phyloP scores from a whole-genome alignment of 176 grass and related monocot species.

The Puccinellia tenuiflora region DNA sequence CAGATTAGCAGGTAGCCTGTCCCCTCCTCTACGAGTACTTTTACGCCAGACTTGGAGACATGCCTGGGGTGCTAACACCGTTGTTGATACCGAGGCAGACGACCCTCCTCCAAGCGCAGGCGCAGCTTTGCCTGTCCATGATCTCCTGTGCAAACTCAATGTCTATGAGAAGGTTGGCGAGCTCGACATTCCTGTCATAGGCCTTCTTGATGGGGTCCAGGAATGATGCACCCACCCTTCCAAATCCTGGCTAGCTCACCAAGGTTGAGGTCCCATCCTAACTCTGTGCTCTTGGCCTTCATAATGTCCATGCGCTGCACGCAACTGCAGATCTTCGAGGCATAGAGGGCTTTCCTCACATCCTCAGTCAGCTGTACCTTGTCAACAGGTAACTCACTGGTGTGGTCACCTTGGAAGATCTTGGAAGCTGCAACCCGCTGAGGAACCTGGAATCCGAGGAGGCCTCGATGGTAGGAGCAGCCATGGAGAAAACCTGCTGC shows the following conservation, averaged over 20 bases:
- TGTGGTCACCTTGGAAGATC: too few relatives aligned
- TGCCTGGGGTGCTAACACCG: too few relatives aligned
- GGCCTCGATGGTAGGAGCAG: too few relatives aligned
- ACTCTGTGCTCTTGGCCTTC: constrained; percentile 67
- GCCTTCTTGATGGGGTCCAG: constrained; percentile 79
- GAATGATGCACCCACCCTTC: constrained; percentile 90
- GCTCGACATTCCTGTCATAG: constrained; percentile 52
- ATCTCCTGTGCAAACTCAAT: constrained; percentile 73
- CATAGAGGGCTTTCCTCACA: too few relatives aligned
- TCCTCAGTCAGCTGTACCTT: too few relatives aligned
- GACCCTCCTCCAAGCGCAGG: too few relatives aligned
- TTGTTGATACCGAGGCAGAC: too few relatives aligned
- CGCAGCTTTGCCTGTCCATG: constrained; percentile 57
- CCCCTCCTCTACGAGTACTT: constrained; percentile 62
- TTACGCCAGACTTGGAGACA: too few relatives aligned
- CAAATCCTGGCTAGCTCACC: constrained; percentile 84
- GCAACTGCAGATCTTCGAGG: constrained; percentile 78
- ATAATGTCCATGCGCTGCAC: constrained; percentile 77
- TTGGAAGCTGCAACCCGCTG: too few relatives aligned
- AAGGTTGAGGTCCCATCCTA: constrained; percentile 65
- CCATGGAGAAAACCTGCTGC: too few relatives aligned
- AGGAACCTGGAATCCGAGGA: too few relatives aligned
- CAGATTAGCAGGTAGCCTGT: constrained; percentile 59
- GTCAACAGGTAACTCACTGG: too few relatives aligned
- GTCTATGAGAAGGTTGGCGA: constrained; percentile 65